These are phyloP conservation scores for Hygrocybe coccinea DNA, from an alignment of 768 basidiomycete genomes.

Conservation along the genomic window DNA sequence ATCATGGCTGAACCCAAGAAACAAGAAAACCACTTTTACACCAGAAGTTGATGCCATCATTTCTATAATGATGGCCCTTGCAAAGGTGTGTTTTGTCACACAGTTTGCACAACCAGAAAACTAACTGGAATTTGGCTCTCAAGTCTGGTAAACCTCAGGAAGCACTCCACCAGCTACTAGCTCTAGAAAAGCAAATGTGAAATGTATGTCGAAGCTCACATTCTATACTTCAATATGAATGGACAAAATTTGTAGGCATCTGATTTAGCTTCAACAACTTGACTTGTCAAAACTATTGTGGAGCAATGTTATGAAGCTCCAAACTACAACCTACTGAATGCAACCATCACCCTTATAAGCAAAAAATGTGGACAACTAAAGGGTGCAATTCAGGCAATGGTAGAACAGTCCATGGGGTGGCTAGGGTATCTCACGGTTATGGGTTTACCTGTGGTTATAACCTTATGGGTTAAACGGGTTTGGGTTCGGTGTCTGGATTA, in stretches of 20 bases:
- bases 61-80: constrained; percentile 59
- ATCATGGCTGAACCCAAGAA: too few species aligned
- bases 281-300: too few species aligned
- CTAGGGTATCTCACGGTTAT: too few species aligned
- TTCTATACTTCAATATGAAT: neutral
- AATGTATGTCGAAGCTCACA: constrained; percentile 53
- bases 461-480: too few species aligned
- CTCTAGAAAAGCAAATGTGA: constrained; percentile 91
- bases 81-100: constrained; percentile 52
- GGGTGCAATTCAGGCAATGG: too few species aligned
- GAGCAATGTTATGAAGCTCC: constrained; percentile 78
- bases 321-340: constrained; percentile 68
- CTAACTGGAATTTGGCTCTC: neutral
- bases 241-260: neutral
- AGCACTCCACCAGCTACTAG: constrained; percentile 82
- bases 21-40: constrained; percentile 82
- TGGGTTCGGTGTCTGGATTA: too few species aligned
- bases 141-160: constrained; percentile 81
- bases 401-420: too few species aligned
- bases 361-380: constrained; percentile 99
- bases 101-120: neutral
- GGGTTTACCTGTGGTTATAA: too few species aligned
- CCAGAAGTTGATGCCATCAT: constrained; percentile 74
- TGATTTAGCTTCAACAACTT: too few species aligned
- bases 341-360: constrained; percentile 61